phyloP scores from a whole-genome alignment of 2,329 filamentous ascomycete species.

The Fusarium pseudocircinatum region DNA sequence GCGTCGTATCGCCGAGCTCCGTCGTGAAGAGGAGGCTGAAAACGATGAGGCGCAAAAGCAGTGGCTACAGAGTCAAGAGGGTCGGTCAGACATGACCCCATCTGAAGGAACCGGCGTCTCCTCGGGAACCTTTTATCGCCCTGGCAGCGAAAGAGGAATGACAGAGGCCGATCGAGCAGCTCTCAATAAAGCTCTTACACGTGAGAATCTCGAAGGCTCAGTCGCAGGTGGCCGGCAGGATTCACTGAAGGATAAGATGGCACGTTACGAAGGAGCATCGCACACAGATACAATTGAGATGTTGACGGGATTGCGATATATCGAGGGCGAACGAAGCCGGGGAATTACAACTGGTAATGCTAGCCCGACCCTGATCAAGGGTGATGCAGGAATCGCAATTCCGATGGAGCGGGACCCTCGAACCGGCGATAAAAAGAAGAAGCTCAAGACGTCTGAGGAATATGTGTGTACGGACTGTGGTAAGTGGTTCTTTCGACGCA shows the following conservation, averaged over 20 bases:
- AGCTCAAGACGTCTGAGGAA: constrained; percentile 83
- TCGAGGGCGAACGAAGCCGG: constrained; percentile 86
- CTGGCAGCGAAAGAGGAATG: constrained; percentile 60
- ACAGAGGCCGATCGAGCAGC: constrained; percentile 72
- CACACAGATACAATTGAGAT: constrained; percentile 92
- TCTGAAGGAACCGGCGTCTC: constrained; percentile 57
- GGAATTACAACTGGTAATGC: constrained; percentile 88
- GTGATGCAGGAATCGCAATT: constrained; percentile 87
- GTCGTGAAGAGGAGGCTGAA: constrained; percentile 86
- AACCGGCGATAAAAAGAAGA: constrained; percentile 84
- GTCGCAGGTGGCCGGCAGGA: constrained; percentile 73
- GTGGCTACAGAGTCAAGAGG: constrained; percentile 68
- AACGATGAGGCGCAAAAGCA: constrained; percentile 71
- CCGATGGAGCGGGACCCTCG: constrained; percentile 79
- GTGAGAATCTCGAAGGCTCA: constrained; percentile 81
- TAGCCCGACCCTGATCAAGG: constrained; percentile 82
- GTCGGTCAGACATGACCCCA: constrained; percentile 62
- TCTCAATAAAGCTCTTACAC: constrained; percentile 75
- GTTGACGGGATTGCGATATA: constrained; percentile 87
- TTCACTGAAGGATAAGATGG: constrained; percentile 86
- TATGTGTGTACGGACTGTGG: constrained; percentile 97
- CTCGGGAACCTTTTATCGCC: constrained; percentile 44
- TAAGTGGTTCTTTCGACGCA: constrained; percentile 47
- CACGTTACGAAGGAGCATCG: constrained; percentile 77
- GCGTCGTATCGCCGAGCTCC: constrained; percentile 85